Conservation (phyloP, 306 rosid species). For the Cicer chorassanicum region DNA sequence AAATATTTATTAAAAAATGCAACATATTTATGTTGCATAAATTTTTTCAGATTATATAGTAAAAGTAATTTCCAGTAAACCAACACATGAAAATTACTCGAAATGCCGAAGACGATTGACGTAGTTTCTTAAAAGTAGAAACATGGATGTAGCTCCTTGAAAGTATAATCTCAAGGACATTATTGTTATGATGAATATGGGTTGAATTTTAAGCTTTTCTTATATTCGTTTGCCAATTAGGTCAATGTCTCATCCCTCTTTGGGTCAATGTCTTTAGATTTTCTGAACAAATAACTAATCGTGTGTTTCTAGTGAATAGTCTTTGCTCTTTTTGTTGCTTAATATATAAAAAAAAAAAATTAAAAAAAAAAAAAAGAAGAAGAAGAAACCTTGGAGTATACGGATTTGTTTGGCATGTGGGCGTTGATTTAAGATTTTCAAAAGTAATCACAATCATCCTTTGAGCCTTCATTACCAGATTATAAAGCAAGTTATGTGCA, state of each 20-base stretch:
- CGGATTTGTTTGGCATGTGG: not conserved
- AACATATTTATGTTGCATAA: not conserved
- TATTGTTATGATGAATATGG: too few relatives aligned
- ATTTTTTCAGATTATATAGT: too few relatives aligned
- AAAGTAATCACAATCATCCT: not conserved
- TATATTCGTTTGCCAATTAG: too few relatives aligned
- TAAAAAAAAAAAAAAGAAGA: not conserved
- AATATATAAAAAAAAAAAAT: not conserved
- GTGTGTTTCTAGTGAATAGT: not conserved
- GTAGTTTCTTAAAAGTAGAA: too few relatives aligned
- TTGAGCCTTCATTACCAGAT: not conserved
- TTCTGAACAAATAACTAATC: not conserved
- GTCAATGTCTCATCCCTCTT: too few relatives aligned
- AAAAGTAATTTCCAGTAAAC: too few relatives aligned
- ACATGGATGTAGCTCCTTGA: too few relatives aligned
- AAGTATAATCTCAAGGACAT: too few relatives aligned
- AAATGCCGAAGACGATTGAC: too few relatives aligned
- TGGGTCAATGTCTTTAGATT: too few relatives aligned
- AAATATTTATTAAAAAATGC: not conserved
- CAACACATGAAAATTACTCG: too few relatives aligned
- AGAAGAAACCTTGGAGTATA: not conserved
- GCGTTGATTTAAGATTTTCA: not conserved
- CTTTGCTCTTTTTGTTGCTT: not conserved
- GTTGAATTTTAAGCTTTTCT: too few relatives aligned
- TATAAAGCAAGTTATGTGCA: not conserved